Evolutionary conservation across 371 early-diverging fungal species (phyloP), one percentile per base, ranked within the genome.

Genomic region (Entomophthora muscae): DNA sequence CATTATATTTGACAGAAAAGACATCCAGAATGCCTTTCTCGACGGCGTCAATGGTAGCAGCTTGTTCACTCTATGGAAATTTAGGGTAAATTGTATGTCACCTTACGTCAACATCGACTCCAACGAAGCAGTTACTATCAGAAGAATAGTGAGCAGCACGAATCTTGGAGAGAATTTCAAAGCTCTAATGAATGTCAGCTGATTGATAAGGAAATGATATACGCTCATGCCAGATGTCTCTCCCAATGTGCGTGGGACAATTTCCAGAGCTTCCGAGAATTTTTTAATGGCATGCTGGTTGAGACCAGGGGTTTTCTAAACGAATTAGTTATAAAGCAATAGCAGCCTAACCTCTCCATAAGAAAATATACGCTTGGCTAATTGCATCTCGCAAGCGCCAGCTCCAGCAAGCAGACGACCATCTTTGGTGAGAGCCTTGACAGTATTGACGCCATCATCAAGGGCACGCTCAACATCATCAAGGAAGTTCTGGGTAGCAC

Each of bases 381-480:
- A 76, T 72, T 93, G 95, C 82, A 93, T 91, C 69, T 98, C 98
- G 63, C 82, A 70, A 17, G 98, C 98, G 70, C 96, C 97, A 52
- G 97, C 98, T 68, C 98, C 98, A 33, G 95, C 79, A 28, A 96
- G 78, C 33, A 97, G 75, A 26, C 91, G 87, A 53, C 77, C 74
- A 71, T 96, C 93, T 72, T 88, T 89, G 32, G 88, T 84, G 55
- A 90, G 78, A 61, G 97, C 90, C 79, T 98, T 98, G 66, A 98
- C 84, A 52, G 86, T 84, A 70, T 96, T 98, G 64, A 98, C 91
- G 73, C 96, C 98, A 68, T 98, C 98, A 74, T 98, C 96, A 31
- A 98, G 78, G 30, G 98, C 96, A 65, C 98, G 89, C 75, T 98
- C 98, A 62, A 97, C 78, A 75, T 98, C 98, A 68, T 98, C 98